Conservation (phyloP, 768 basidiomycete genomes). For the Steccherinum ochraceum region DNA sequence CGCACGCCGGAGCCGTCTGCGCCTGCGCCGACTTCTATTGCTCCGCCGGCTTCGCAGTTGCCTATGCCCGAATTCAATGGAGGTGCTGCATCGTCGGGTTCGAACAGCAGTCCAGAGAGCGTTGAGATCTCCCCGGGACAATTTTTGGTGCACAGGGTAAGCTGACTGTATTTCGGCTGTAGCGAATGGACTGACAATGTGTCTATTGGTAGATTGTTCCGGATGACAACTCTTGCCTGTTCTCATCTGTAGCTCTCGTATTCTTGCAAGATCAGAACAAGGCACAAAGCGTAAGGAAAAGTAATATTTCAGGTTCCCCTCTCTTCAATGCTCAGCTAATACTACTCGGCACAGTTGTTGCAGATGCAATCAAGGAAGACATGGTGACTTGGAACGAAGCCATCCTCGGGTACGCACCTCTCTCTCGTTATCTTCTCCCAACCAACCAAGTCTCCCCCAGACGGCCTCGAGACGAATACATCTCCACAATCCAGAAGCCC, state of each 20-base stretch:
- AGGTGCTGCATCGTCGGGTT: background rate
- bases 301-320: conserved; percentile 33
- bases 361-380: conserved; percentile 70
- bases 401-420: conserved; percentile 67
- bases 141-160: conserved; percentile 68
- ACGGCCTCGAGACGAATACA: conserved; percentile 62
- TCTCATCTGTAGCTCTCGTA: conserved; percentile 78
- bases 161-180: conserved; percentile 11
- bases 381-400: conserved; percentile 74
- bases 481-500: conserved; percentile 72
- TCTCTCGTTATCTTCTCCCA: background rate
- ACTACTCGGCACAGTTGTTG: conserved; percentile 54
- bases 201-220: conserved; percentile 67
- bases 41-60: conserved; percentile 18
- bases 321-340: background rate
- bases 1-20: no score
- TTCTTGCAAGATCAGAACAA: conserved; percentile 80
- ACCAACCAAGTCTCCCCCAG: conserved; percentile 23
- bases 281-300: conserved; percentile 63
- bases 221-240: conserved; percentile 97
- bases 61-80: conserved; percentile 12
- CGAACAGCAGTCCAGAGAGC: conserved; percentile 41
- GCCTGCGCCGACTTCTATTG: conserved; percentile 11
- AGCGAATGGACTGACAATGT: background rate
- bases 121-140: conserved; percentile 56